Base-by-base conservation (phyloP, 345 rosid species). In the Camelina sativa region DNA sequence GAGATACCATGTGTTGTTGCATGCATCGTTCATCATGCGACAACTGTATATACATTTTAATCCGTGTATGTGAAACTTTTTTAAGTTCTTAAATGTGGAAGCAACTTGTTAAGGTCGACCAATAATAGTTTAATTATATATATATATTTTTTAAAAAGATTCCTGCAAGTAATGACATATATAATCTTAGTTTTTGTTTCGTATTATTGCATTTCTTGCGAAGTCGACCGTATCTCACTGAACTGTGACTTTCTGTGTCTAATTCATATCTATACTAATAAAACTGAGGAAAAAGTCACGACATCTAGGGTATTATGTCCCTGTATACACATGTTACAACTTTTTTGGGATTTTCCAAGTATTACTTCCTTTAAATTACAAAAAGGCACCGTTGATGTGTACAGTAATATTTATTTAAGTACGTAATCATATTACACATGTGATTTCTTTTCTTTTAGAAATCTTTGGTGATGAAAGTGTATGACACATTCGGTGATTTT, bases 321-420 rank as follows among this genome's bases (percentile, higher is more conserved):
- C 73, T 61, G 54, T 28, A 50, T 38, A 59, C 73, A 59, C 73
- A 75, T 67, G 79, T 60, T 75, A 22, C 30, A 20, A 11, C 30
- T 43, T 61, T 67, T 61, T 67, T 68, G 56, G 79, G 46, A 11
- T 51, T 54, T 68, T 67, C 30, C 11, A 51, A 32, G 35, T 7
- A 6, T 40, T n/a, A n/a, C n/a, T n/a, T 17, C 0, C 19, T 25
- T 15, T 25, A 25, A 25, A 4, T 2, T 67, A 67, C 22, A 28
- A 40, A 66, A 5, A 11, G 44, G 53, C 43, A 20, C 23, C 22
- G 47, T 28, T 61, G 52, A 52, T 62, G 62, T 25, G 32, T 32
- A 17, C 15, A 51, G 19, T 53, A 6, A 61, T 50, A 37, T 17
- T 23, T 62, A 37, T 37, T 10, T 51, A 23, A 52, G 28, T 61